Evolutionary conservation across 169 alveolate species (phyloP).

Genomic region (Perkinsus marinus): DNA sequence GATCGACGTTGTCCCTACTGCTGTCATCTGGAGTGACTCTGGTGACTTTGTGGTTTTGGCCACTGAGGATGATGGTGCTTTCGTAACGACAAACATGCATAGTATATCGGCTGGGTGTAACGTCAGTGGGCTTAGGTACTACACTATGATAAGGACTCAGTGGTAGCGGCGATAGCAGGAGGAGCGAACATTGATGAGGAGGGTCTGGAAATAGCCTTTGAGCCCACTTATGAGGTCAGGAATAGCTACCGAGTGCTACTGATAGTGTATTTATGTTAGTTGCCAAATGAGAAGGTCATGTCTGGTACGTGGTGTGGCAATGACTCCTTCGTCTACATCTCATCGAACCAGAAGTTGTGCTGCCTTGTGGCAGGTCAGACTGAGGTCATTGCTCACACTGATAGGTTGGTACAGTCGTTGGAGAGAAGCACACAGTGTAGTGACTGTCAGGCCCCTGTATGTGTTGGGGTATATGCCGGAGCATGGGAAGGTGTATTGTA

Average conservation of each 20-base stretch:
- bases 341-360: neutral
- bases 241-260: neutral
- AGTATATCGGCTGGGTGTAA: too few species aligned
- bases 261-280: neutral
- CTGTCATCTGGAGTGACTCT: conserved; percentile 44
- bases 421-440: neutral
- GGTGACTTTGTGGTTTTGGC: conserved; percentile 29
- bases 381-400: neutral
- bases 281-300: neutral
- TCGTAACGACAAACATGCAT: conserved; percentile 18
- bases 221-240: conserved; percentile 49
- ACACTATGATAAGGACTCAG: conserved; percentile 46
- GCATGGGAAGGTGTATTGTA: conserved; percentile 40
- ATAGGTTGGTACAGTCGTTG: neutral
- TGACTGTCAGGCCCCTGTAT: conserved; percentile 12
- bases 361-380: neutral
- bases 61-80: conserved; percentile 4
- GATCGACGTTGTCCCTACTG: conserved; percentile 46
- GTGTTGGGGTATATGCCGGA: conserved; percentile 57
- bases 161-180: conserved; percentile 32
- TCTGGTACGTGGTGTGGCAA: neutral
- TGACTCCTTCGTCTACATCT: conserved; percentile 47
- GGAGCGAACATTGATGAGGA: conserved; percentile 35
- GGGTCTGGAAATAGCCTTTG: conserved; percentile 74
- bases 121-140: conserved; percentile 46